phyloP scores from a whole-genome alignment of 1,284 basidiomycete species.

The Pseudomicrostroma phylloplanum region DNA sequence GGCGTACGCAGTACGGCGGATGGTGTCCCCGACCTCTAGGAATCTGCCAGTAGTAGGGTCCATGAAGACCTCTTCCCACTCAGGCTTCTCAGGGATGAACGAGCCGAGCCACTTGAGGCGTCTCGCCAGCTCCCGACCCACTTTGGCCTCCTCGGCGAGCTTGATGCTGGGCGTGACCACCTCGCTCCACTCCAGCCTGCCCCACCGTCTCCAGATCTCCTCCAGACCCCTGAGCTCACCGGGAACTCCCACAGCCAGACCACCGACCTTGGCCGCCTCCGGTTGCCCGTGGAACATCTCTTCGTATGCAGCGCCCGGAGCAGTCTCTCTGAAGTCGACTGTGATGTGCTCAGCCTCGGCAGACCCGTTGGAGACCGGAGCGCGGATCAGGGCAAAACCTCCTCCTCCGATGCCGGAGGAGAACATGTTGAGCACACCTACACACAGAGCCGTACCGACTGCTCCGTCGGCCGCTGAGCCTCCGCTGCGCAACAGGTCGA shows the following conservation, averaged over 20 bases:
- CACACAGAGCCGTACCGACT: conserved; percentile 56
- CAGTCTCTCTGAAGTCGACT: conserved; percentile 81
- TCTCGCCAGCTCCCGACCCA: conserved; percentile 67
- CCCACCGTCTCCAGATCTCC: conserved; percentile 73
- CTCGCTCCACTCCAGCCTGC: conserved; percentile 66
- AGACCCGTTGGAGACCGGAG: conserved; percentile 49
- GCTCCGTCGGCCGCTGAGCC: conserved; percentile 88
- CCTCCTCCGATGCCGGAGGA: conserved; percentile 79
- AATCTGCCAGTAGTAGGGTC: conserved; percentile 13
- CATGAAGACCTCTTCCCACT: conserved; percentile 59
- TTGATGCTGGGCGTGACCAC: conserved; percentile 68
- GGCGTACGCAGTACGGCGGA: conserved; percentile 32
- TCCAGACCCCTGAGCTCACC: conserved; percentile 78
- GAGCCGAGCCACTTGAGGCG: conserved; percentile 60
- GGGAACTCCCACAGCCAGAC: conserved; percentile 62
- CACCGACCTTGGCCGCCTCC: conserved; percentile 58
- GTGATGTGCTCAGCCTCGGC: not conserved
- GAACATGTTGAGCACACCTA: conserved; percentile 57
- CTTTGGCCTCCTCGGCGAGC: conserved; percentile 61
- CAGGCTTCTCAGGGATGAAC: conserved; percentile 68
- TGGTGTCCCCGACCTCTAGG: conserved; percentile 29
- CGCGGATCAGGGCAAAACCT: conserved; percentile 80
- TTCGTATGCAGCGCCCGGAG: conserved; percentile 64
- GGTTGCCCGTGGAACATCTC: conserved; percentile 60
- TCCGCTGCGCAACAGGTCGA: conserved; percentile 57